Base-by-base conservation (phyloP, 2,329 filamentous ascomycete species). In the Grosmannia huntii region DNA sequence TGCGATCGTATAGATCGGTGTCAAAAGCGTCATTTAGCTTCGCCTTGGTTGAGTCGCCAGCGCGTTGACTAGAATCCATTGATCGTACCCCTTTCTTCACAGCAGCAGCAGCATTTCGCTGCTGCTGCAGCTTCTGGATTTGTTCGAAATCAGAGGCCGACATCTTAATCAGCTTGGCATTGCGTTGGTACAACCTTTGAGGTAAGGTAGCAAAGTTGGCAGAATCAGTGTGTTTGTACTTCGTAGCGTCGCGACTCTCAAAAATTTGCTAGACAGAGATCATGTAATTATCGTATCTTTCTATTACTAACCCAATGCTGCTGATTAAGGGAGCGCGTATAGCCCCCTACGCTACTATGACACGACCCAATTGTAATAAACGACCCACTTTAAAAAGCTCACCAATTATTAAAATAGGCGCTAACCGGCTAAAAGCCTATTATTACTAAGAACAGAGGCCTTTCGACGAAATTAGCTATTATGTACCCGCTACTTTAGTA, bases 21-120 rank as follows among this genome's bases (percentile, higher is more conserved):
- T 97, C 94, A 75, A 91, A 91, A 69, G 81, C 83, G 65, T 96
- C 91, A 70, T 84, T 95, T 69, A 97, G 81, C 71, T 89, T 95
- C 72, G 87, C 89, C 81, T 96, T 96, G 72, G 86, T 91, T 66
- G 87, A 89, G 69, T 79, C 79, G 78, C 94, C 87, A 77, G 81
- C 83, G 73, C 89, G 89, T 77, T 95, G 90, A 76, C 76, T 85
- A 68, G 85, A 82, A 64, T 82, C 78, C 75, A 94, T 89, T 72
- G 84, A 82, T 77, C 83, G 87, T 71, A 85, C 87, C 75, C 87
- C 85, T 77, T 91, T 91, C 78, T 89, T 94, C 63, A 78, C 80
- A 67, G 85, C 83, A 66, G 87, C 81, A 67, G 82, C 79, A 71
- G 87, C 86, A 74, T 95, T 95, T 71, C 91, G 89, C 86, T 95